phyloP scores from a whole-genome alignment of 257 asterid species.

The Leonotis leonurus region DNA sequence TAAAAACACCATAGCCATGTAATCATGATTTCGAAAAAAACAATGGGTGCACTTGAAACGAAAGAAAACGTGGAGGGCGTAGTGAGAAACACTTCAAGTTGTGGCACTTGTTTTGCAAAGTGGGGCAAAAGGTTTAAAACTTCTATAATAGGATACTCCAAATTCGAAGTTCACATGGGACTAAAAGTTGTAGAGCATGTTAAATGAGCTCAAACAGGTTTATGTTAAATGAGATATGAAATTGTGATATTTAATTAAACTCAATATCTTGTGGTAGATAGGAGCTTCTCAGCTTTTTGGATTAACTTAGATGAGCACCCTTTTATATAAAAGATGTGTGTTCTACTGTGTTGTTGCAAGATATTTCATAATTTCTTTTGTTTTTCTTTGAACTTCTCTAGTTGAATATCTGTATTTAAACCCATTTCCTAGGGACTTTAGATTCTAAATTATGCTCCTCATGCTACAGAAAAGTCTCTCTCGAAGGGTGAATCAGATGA shows the following conservation, averaged over 20 bases:
- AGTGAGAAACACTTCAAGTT: not conserved
- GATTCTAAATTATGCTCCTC: slow-evolving; percentile 9
- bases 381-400: not conserved
- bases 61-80: not conserved
- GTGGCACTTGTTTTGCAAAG: not conserved
- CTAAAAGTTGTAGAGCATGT: too few species aligned
- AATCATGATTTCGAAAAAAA: not conserved
- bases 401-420: not conserved
- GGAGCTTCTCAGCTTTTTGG: too few species aligned
- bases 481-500: slow-evolving; percentile 29
- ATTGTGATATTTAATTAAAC: too few species aligned
- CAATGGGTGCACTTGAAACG: not conserved
- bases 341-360: slow-evolving; percentile 1
- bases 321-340: too few species aligned
- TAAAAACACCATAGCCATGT: too few species aligned
- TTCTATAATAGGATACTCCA: too few species aligned
- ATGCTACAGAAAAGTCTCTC: slow-evolving; percentile 24
- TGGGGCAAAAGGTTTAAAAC: too few species aligned
- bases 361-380: not conserved
- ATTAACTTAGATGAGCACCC: too few species aligned
- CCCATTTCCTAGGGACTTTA: not conserved
- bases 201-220: too few species aligned
- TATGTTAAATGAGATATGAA: too few species aligned
- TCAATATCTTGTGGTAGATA: too few species aligned
- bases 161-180: too few species aligned